These are phyloP conservation scores for Candida pseudoglaebosa DNA, from an alignment of 805 yeast species.

Conservation along the genomic window DNA sequence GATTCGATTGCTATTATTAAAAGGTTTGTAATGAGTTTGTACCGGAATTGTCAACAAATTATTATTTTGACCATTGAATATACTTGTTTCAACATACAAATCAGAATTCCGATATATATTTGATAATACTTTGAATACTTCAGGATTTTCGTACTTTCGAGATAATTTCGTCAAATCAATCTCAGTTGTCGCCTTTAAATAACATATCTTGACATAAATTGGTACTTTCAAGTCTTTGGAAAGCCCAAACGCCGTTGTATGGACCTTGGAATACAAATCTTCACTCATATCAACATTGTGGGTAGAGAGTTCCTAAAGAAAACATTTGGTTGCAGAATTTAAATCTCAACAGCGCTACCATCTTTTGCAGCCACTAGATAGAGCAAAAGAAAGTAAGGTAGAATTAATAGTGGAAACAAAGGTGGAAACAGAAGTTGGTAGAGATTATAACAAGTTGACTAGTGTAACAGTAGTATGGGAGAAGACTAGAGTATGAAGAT, in stretches of 20 bases:
- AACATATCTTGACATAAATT: slow-evolving; percentile 29
- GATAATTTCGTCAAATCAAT: slow-evolving; percentile 20
- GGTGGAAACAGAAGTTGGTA: neutral
- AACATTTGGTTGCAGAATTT: neutral
- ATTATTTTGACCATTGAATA: slow-evolving; percentile 29
- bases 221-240: slow-evolving; percentile 34
- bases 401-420: slow-evolving; percentile 1
- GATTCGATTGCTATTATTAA: slow-evolving; percentile 34
- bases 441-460: too few relatives aligned
- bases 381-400: neutral
- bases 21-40: slow-evolving; percentile 34
- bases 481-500: too few relatives aligned
- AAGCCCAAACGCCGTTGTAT: slow-evolving; percentile 35
- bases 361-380: slow-evolving; percentile 1
- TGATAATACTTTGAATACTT: slow-evolving; percentile 30
- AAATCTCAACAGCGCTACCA: neutral
- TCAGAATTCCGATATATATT: slow-evolving; percentile 32
- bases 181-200: slow-evolving; percentile 15
- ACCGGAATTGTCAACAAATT: slow-evolving; percentile 25
- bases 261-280: slow-evolving; percentile 2
- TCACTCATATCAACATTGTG: slow-evolving; percentile 9
- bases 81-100: slow-evolving; percentile 26
- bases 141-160: slow-evolving; percentile 32
- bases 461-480: too few relatives aligned
- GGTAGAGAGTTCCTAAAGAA: neutral